Evolutionary conservation across 2,329 filamentous ascomycete species (phyloP).

Genomic region (Pochonia chlamydosporia): DNA sequence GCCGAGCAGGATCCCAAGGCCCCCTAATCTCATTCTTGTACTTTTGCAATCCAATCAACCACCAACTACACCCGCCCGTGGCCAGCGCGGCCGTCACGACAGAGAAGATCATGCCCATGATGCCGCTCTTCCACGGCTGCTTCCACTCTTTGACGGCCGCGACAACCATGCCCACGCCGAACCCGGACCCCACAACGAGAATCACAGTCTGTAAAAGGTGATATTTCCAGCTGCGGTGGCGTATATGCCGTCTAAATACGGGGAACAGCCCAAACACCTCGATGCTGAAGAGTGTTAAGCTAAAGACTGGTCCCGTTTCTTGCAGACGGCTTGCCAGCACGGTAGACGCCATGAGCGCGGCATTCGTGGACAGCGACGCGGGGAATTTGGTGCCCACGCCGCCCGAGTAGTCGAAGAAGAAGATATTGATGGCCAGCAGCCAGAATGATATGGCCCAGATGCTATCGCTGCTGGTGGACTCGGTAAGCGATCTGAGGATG

Average conservation of each 20-base stretch:
- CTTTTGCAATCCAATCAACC: slow-evolving; percentile 93
- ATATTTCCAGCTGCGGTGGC: slow-evolving; percentile 74
- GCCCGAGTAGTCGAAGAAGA: slow-evolving; percentile 94
- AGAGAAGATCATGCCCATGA: slow-evolving; percentile 72
- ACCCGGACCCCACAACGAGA: slow-evolving; percentile 74
- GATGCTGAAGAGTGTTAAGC: slow-evolving; percentile 89
- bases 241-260: slow-evolving; percentile 87
- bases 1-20: slow-evolving; percentile 93
- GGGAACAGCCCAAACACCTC: slow-evolving; percentile 96
- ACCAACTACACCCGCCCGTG: slow-evolving; percentile 96
- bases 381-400: slow-evolving; percentile 59
- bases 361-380: slow-evolving; percentile 81
- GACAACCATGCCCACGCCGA: slow-evolving; percentile 63
- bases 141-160: slow-evolving; percentile 34
- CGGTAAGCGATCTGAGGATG: slow-evolving; percentile 93
- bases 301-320: slow-evolving; percentile 90
- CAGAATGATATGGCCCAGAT: slow-evolving; percentile 97
- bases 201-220: slow-evolving; percentile 71
- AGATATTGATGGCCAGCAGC: slow-evolving; percentile 90
- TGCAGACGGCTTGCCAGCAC: slow-evolving; percentile 86
- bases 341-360: slow-evolving; percentile 91
- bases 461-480: slow-evolving; percentile 84
- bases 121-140: slow-evolving; percentile 47
- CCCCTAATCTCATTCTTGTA: slow-evolving; percentile 99
- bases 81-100: slow-evolving; percentile 67